These are phyloP conservation scores for Nigrospora oryzae DNA, from an alignment of 2,329 filamentous ascomycete species.

Conservation along the genomic window DNA sequence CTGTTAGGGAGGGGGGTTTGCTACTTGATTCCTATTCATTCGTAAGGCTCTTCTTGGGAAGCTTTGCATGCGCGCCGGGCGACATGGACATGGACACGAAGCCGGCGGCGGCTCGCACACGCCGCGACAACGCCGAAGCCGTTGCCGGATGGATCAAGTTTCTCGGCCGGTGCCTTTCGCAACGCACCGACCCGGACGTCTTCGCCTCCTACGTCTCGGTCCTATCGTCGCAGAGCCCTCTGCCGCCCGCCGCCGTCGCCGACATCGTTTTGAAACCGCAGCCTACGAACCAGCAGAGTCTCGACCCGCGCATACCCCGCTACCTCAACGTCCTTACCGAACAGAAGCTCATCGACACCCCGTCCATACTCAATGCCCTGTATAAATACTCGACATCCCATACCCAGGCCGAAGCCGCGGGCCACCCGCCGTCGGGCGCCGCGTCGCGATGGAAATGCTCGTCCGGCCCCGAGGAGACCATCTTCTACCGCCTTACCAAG, in stretches of 20 bases:
- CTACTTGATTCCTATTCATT: too few relatives aligned
- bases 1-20: too few relatives aligned
- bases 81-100: conserved; percentile 10
- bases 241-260: conserved; percentile 43
- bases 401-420: conserved; percentile 16
- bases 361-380: conserved; percentile 45
- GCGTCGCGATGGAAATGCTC: conserved; percentile 44
- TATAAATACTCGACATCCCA: conserved; percentile 50
- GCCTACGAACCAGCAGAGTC: conserved; percentile 34
- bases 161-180: conserved; percentile 37
- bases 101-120: conserved; percentile 1
- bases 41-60: too few relatives aligned
- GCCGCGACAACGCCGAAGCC: conserved; percentile 10
- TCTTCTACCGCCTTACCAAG: conserved; percentile 89
- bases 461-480: conserved; percentile 70
- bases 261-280: conserved; percentile 51
- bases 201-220: conserved; percentile 45
- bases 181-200: conserved; percentile 41
- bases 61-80: too few relatives aligned
- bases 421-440: conserved; percentile 9
- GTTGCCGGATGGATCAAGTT: conserved; percentile 41
- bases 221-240: conserved; percentile 40
- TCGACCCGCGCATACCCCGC: conserved; percentile 51
- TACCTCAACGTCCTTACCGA: conserved; percentile 49
- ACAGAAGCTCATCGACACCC: conserved; percentile 41